Percentiles rank a stretch among this genome's conserved stretches.
phyloP scores from a whole-genome alignment of 768 basidiomycete species.

The Chalciporus sphaerocephalus region DNA sequence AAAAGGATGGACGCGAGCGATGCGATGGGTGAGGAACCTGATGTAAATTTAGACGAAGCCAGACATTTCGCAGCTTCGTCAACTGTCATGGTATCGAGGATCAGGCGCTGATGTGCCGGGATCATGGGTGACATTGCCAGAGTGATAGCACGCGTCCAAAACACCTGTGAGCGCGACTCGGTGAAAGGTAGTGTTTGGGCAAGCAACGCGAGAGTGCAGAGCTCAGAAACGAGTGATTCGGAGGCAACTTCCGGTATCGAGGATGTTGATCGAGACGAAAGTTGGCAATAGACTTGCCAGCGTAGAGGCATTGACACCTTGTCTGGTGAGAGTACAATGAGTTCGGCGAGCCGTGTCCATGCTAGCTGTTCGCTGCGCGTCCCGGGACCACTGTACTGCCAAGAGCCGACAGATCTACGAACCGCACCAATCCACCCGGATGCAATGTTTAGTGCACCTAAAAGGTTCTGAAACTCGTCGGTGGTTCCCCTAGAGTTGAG shows the following conservation, averaged over 20 bases:
- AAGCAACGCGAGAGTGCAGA: slow-evolving; percentile 56
- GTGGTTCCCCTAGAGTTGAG: slow-evolving; percentile 34
- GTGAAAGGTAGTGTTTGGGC: slow-evolving; percentile 38
- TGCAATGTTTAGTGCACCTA: slow-evolving; percentile 37
- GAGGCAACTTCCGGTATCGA: slow-evolving; percentile 14
- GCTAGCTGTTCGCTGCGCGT: slow-evolving; percentile 42
- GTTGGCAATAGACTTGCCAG: slow-evolving; percentile 51
- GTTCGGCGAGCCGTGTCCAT: slow-evolving; percentile 50
- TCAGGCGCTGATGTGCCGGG: slow-evolving; percentile 50
- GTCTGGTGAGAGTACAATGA: slow-evolving; percentile 35
- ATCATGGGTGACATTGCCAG: slow-evolving; percentile 25
- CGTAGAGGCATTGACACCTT: slow-evolving; percentile 34
- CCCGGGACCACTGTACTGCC: slow-evolving; percentile 1
- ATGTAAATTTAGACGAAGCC: slow-evolving; percentile 6
- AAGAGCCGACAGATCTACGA: slow-evolving; percentile 19
- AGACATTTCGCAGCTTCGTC: slow-evolving; percentile 50
- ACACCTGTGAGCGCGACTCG: slow-evolving; percentile 39
- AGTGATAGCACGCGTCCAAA: slow-evolving; percentile 39
- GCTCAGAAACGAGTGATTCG: slow-evolving; percentile 41
- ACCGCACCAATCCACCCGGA: slow-evolving; percentile 36
- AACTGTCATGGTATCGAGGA: slow-evolving; percentile 47
- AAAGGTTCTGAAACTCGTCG: slow-evolving; percentile 38
- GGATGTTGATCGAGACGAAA: slow-evolving; percentile 31
- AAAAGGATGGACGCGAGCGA: slow-evolving; percentile 49
- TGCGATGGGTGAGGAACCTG: slow-evolving; percentile 38